Conservation (phyloP, 345 rosid species). For the Hevea brasiliensis region DNA sequence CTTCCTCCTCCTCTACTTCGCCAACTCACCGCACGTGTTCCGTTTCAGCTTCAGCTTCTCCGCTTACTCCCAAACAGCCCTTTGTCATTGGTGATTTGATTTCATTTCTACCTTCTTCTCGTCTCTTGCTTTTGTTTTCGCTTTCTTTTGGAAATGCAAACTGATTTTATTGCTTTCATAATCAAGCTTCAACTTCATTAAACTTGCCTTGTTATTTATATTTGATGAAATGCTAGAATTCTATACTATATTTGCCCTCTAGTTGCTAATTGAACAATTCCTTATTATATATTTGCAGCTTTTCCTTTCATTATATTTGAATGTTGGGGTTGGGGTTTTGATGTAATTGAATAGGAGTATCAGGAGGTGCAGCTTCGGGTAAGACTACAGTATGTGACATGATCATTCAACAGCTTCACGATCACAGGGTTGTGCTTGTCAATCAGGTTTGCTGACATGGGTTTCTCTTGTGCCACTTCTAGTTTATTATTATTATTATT, state of each 20-base stretch:
- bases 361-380: constrained; percentile 99
- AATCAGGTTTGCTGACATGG: constrained; percentile 60
- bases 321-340: background rate
- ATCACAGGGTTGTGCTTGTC: constrained; percentile 93
- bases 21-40: constrained; percentile 21
- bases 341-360: constrained; percentile 58
- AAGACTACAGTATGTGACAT: constrained; percentile 98
- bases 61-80: constrained; percentile 57
- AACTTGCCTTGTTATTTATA: background rate
- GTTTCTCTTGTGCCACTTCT: background rate
- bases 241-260: background rate
- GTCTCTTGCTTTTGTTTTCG: background rate
- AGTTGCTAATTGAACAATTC: background rate
- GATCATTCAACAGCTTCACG: constrained; percentile 98
- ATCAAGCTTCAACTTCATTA: background rate
- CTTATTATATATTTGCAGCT: background rate
- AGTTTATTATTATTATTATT: no score
- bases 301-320: background rate
- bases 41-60: constrained; percentile 23
- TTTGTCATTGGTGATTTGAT: constrained; percentile 72
- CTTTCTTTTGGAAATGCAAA: background rate
- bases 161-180: background rate
- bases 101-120: no score
- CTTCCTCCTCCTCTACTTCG: constrained; percentile 45
- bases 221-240: background rate